A percentile compares a stretch with the other conserved stretches of the same genome.
Conservation (phyloP, 257 asterid genomes). For the Verbena officinalis region DNA sequence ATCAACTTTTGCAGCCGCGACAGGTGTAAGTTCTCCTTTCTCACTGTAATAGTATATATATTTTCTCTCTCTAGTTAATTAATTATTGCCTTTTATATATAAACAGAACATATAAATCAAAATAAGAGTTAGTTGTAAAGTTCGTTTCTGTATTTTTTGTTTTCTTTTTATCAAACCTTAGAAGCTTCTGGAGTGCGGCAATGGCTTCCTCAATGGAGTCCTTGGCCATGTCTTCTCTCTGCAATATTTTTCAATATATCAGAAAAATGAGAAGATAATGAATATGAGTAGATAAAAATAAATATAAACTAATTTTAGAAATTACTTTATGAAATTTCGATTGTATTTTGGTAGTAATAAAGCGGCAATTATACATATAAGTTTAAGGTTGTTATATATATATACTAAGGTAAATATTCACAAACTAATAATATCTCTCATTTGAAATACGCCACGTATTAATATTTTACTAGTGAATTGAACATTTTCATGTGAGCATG, state of each 20-base stretch:
- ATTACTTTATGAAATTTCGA: too few relatives aligned
- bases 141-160: too few relatives aligned
- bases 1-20: slow-evolving; percentile 72
- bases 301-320: too few relatives aligned
- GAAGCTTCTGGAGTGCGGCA: slow-evolving; percentile 76
- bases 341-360: neutral
- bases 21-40: slow-evolving; percentile 75
- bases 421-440: slow-evolving; percentile 2
- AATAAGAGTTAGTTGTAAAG: too few relatives aligned
- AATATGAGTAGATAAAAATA: too few relatives aligned
- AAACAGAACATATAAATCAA: too few relatives aligned
- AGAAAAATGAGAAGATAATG: neutral
- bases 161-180: slow-evolving; percentile 50
- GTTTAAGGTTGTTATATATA: slow-evolving; percentile 13
- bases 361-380: neutral
- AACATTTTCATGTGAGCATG: slow-evolving; percentile 33
- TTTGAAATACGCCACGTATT: slow-evolving; percentile 23
- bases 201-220: slow-evolving; percentile 81
- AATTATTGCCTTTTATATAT: too few relatives aligned
- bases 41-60: slow-evolving; percentile 51
- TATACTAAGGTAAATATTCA: neutral
- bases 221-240: slow-evolving; percentile 84
- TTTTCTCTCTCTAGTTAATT: too few relatives aligned
- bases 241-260: slow-evolving; percentile 31
- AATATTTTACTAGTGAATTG: slow-evolving; percentile 19